Evolutionary conservation across 768 basidiomycete genomes (phyloP).

Genomic region (Trametes elegans): DNA sequence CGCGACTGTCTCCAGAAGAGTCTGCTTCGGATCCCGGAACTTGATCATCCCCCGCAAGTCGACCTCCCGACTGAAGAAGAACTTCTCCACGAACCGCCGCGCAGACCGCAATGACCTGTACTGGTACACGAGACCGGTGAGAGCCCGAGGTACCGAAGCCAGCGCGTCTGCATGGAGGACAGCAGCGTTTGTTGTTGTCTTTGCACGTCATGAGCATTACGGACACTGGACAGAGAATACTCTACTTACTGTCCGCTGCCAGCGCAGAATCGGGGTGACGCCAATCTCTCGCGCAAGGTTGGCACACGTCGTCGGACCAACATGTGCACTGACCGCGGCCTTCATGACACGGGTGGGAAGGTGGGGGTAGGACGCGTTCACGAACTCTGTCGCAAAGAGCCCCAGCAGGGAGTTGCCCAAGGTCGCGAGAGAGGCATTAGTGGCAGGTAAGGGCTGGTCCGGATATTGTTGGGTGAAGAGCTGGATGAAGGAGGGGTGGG

Average conservation of each 20-base stretch:
- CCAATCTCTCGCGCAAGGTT: conserved; percentile 86
- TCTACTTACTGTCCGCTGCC: conserved; percentile 70
- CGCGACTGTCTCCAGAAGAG: conserved; percentile 67
- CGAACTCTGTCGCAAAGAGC: conserved; percentile 82
- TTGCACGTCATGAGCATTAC: not conserved
- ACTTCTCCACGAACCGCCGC: conserved; percentile 84
- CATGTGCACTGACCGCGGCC: conserved; percentile 88
- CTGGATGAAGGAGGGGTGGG: conserved; percentile 66
- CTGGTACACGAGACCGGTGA: conserved; percentile 88
- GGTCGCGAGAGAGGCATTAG: conserved; percentile 72
- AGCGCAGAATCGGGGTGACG: conserved; percentile 71
- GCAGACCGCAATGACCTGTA: conserved; percentile 82
- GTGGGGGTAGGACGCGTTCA: conserved; percentile 80
- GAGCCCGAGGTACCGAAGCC: conserved; percentile 80
- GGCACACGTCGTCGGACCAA: conserved; percentile 81
- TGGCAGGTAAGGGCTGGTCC: conserved; percentile 48
- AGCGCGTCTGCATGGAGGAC: conserved; percentile 84
- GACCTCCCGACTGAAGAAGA: conserved; percentile 84
- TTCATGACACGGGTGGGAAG: conserved; percentile 90
- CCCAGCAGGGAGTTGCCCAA: conserved; percentile 90
- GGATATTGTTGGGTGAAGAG: conserved; percentile 59
- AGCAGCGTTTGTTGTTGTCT: conserved; percentile 46
- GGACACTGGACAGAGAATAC: not conserved
- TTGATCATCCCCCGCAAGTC: conserved; percentile 80
- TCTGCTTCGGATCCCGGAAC: conserved; percentile 79